Evolutionary conservation across 129 eudicot genomes (phyloP).

Genomic region (Flaveria ramosissima): DNA sequence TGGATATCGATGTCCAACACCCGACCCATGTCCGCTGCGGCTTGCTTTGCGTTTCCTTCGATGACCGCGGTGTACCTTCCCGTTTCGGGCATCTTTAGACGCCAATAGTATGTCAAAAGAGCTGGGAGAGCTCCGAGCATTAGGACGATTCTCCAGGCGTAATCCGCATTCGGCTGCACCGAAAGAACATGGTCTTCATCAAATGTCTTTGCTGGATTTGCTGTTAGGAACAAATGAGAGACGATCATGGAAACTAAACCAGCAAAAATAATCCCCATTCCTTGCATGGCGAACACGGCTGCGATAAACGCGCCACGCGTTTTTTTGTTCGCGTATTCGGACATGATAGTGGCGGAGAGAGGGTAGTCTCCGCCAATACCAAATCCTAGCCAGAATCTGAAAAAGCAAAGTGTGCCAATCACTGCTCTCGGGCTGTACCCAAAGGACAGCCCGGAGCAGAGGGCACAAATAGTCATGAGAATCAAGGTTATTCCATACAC

Average conservation of each 20-base stretch:
- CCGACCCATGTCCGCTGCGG: slow-evolving; percentile 62
- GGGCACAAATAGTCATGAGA: slow-evolving; percentile 54
- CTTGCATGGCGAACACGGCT: slow-evolving; percentile 68
- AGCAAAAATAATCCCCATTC: slow-evolving; percentile 58
- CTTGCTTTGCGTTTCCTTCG: slow-evolving; percentile 59
- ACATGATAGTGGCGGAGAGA: slow-evolving; percentile 70
- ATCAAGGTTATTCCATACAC: slow-evolving; percentile 56
- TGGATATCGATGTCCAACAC: slow-evolving; percentile 56
- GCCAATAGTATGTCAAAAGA: slow-evolving; percentile 53
- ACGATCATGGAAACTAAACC: slow-evolving; percentile 57
- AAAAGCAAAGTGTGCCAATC: slow-evolving; percentile 54
- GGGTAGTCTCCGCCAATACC: slow-evolving; percentile 77
- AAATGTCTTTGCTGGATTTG: background rate
- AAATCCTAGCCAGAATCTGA: slow-evolving; percentile 65
- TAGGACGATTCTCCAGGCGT: slow-evolving; percentile 57
- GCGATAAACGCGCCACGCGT: slow-evolving; percentile 64
- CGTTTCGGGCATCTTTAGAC: slow-evolving; percentile 69
- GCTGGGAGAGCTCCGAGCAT: slow-evolving; percentile 68
- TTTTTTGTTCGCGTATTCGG: slow-evolving; percentile 58
- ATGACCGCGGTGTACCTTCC: slow-evolving; percentile 65
- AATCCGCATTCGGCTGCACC: slow-evolving; percentile 47
- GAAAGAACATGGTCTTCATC: slow-evolving; percentile 21
- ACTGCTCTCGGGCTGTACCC: slow-evolving; percentile 48
- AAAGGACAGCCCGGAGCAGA: slow-evolving; percentile 57
- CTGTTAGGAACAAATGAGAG: slow-evolving; percentile 31